These are phyloP conservation scores for Candida anutae DNA, from an alignment of 1,139 yeast species.

Conservation along the genomic window DNA sequence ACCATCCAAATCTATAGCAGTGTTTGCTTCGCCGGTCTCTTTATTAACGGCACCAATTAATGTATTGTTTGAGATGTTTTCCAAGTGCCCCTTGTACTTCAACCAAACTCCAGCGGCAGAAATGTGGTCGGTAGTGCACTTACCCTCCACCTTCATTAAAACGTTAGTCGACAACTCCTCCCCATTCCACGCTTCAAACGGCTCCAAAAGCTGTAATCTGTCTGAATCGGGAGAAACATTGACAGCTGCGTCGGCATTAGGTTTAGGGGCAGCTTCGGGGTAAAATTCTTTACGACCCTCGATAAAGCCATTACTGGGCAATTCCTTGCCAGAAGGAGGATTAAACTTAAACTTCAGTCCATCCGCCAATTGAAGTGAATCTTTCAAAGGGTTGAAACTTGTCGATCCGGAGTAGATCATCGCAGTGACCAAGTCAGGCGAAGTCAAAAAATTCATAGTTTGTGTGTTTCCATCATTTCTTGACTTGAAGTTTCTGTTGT, in stretches of 20 bases:
- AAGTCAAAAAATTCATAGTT: conserved; percentile 92
- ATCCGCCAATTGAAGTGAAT: conserved; percentile 53
- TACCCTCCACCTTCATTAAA: conserved; percentile 87
- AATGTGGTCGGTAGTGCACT: conserved; percentile 97
- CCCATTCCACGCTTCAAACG: conserved; percentile 81
- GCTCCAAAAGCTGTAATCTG: conserved; percentile 68
- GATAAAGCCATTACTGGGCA: conserved; percentile 75
- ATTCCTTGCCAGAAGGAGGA: conserved; percentile 70
- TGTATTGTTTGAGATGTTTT: conserved; percentile 90
- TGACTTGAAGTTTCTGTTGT: conserved; percentile 94
- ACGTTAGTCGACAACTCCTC: conserved; percentile 72
- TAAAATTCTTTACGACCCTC: conserved; percentile 77
- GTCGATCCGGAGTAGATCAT: conserved; percentile 91
- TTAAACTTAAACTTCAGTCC: conserved; percentile 69
- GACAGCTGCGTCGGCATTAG: conserved; percentile 61
- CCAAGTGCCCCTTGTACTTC: conserved; percentile 95
- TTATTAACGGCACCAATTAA: conserved; percentile 94
- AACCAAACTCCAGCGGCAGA: conserved; percentile 99
- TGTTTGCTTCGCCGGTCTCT: conserved; percentile 93
- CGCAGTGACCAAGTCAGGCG: conserved; percentile 96
- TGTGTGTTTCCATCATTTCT: conserved; percentile 97
- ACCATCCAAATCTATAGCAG: conserved; percentile 83
- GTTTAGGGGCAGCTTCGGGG: conserved; percentile 74
- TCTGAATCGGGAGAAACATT: conserved; percentile 70
- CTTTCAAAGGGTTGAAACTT: conserved; percentile 81